Evolutionary conservation across 139 green algal species (phyloP).

Genomic region (Micractinium sp.): DNA sequence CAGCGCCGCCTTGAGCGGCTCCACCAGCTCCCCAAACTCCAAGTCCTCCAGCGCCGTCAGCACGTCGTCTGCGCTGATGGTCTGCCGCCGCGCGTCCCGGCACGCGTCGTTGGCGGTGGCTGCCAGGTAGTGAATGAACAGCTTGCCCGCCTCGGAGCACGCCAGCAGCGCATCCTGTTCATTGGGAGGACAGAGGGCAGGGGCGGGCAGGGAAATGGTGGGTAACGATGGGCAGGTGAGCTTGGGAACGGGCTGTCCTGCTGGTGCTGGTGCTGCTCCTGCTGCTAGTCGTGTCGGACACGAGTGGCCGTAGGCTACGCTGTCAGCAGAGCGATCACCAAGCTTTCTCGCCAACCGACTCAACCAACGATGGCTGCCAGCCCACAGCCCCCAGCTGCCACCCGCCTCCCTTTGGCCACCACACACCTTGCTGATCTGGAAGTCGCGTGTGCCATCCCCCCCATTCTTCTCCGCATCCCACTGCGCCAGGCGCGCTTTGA

Average conservation of each 20-base stretch:
- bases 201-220: too few species aligned
- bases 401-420: background rate
- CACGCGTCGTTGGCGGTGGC: constrained; percentile 88
- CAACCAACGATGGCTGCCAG: background rate
- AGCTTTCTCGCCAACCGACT: background rate
- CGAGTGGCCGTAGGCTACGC: too few species aligned
- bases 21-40: constrained; percentile 83
- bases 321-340: too few species aligned
- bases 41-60: constrained; percentile 79
- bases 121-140: constrained; percentile 91
- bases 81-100: constrained; percentile 81
- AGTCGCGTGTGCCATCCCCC: constrained; percentile 53
- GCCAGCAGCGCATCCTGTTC: constrained; percentile 80
- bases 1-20: constrained; percentile 66
- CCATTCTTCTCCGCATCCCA: constrained; percentile 29
- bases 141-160: constrained; percentile 80
- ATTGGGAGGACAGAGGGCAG: background rate
- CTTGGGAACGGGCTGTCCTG: too few species aligned
- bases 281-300: background rate
- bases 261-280: background rate
- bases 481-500: constrained; percentile 76
- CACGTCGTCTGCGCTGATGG: constrained; percentile 84
- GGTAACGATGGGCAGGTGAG: too few species aligned
- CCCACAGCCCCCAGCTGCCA: constrained; percentile 3
- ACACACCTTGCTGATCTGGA: constrained; percentile 60